These are phyloP conservation scores for Tinospora cordifolia DNA, from an alignment of 164 flowering plant species.

Conservation along the genomic window DNA sequence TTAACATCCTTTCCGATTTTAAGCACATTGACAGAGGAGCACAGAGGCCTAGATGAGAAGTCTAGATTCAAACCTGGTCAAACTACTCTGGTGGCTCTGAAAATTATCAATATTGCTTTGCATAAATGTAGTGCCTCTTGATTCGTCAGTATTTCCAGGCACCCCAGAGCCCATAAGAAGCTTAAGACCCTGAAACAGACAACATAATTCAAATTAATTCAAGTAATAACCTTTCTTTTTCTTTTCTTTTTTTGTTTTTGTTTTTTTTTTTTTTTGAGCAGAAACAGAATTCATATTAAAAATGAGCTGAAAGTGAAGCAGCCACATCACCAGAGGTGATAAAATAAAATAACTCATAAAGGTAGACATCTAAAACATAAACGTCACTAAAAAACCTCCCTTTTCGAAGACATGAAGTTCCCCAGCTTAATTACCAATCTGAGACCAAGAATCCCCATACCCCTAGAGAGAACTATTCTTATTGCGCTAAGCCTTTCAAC, in stretches of 20 bases:
- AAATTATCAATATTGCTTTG: not conserved
- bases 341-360: too few species aligned
- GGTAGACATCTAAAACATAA: too few species aligned
- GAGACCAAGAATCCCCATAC: too few species aligned
- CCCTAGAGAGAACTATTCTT: too few species aligned
- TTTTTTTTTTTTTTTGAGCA: too few species aligned
- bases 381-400: too few species aligned
- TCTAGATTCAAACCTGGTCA: constrained; percentile 11
- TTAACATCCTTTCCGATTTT: not conserved
- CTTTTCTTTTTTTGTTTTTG: not conserved
- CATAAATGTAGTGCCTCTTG: not conserved
- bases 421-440: too few species aligned
- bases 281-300: too few species aligned
- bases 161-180: constrained; percentile 3
- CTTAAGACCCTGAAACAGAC: constrained; percentile 11
- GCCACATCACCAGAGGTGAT: too few species aligned
- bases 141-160: not conserved
- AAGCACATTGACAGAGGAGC: not conserved
- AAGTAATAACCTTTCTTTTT: not conserved
- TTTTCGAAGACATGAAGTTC: too few species aligned
- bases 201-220: not conserved
- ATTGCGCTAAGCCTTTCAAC: too few species aligned
- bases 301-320: too few species aligned
- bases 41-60: not conserved
- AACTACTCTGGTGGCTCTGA: constrained; percentile 1